Evolutionary conservation across 2,329 filamentous ascomycete genomes (phyloP).

Genomic region (Diaporthe australafricana): DNA sequence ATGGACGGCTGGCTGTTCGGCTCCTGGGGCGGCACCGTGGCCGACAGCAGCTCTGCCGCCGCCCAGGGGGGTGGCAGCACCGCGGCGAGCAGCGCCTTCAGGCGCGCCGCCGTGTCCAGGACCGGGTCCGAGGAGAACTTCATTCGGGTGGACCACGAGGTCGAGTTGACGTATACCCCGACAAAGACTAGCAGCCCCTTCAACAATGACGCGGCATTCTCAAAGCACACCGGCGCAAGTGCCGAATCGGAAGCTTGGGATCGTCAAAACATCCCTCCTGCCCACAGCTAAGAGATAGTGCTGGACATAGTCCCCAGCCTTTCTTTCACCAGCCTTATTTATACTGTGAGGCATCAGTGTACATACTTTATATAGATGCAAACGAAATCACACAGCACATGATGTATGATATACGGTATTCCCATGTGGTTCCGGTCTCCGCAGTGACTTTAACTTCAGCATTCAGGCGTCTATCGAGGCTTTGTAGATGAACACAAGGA

Average conservation of each 20-base stretch:
- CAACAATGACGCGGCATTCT: background rate
- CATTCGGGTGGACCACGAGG: slow-evolving; percentile 19
- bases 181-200: slow-evolving; percentile 1
- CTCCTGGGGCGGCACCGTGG: slow-evolving; percentile 22
- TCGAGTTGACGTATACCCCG: slow-evolving; percentile 19
- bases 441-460: background rate
- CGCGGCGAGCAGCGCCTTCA: slow-evolving; percentile 13
- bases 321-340: background rate
- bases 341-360: background rate
- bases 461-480: background rate
- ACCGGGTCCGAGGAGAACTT: background rate
- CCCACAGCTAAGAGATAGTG: background rate
- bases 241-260: slow-evolving; percentile 1
- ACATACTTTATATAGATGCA: slow-evolving; percentile 14
- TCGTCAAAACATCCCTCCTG: background rate
- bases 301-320: no score
- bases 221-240: background rate
- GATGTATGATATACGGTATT: slow-evolving; percentile 7
- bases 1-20: slow-evolving; percentile 42
- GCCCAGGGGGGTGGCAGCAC: background rate
- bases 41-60: background rate
- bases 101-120: background rate
- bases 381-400: background rate
- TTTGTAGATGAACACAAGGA: background rate
- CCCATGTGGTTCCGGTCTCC: background rate